Evolutionary conservation across 139 green algal species (phyloP).

Genomic region (Picochlorum sp.): DNA sequence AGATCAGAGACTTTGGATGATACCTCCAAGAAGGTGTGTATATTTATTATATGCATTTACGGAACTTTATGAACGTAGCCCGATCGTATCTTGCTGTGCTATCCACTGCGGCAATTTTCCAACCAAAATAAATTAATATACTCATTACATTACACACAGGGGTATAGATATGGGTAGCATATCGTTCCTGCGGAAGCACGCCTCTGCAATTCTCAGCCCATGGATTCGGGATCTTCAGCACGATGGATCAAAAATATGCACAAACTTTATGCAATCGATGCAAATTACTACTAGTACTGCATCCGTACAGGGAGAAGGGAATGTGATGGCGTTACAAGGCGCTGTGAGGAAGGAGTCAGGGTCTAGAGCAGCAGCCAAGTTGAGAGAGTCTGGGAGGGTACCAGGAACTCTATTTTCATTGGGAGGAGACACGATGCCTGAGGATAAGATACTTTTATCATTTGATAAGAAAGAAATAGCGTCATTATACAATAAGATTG

Average conservation of each 20-base stretch:
- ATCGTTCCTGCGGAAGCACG: no score
- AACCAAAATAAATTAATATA: no score
- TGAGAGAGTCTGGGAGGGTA: constrained; percentile 15
- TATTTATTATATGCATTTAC: no score
- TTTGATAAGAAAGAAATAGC: constrained; percentile 20
- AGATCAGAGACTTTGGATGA: no score
- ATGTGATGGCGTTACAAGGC: neutral
- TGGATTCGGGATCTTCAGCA: no score
- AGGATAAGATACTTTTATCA: constrained; percentile 14
- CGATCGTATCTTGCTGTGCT: no score
- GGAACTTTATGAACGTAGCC: no score
- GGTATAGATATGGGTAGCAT: no score
- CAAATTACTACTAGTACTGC: neutral
- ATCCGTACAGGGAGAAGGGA: neutral
- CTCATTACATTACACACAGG: no score
- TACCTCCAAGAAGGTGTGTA: no score
- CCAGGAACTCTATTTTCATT: constrained; percentile 32
- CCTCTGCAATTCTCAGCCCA: no score
- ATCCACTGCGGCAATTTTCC: no score
- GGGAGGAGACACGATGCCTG: neutral
- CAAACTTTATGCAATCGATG: constrained; percentile 6
- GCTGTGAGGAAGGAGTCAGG: neutral
- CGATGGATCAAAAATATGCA: constrained; percentile 22
- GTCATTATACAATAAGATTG: constrained; percentile 15
- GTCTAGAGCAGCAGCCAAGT: neutral